Percentiles rank a stretch among this genome's conserved stretches.
Evolutionary conservation across 306 rosid genomes (phyloP).

Genomic region (Canavalia gladiata): DNA sequence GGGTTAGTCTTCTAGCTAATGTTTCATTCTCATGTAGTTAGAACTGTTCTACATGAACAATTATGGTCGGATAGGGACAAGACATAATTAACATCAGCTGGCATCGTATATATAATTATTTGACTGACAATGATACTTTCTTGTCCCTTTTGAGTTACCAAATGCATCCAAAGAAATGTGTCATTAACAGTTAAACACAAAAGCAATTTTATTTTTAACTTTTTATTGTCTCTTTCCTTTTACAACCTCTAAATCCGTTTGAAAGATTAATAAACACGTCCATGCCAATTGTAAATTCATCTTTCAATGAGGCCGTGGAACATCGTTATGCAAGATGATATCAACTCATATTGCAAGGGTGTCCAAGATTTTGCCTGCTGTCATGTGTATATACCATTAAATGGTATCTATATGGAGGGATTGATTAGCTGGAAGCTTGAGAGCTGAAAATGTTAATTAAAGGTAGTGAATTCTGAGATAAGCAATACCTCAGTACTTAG

Average conservation of each 20-base stretch:
- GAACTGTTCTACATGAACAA: constrained; percentile 4
- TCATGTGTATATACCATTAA: background rate
- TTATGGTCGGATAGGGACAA: constrained; percentile 37
- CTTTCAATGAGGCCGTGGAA: background rate
- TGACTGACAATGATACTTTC: constrained; percentile 36
- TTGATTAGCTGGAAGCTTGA: background rate
- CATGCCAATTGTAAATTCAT: background rate
- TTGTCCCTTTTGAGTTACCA: constrained; percentile 36
- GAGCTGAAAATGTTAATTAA: background rate
- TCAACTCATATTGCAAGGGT: too few species aligned
- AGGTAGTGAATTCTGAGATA: background rate
- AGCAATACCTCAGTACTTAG: background rate
- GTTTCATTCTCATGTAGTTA: background rate
- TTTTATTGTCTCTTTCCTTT: background rate
- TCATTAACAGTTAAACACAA: background rate
- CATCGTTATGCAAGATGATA: too few species aligned
- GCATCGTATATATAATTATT: constrained; percentile 32
- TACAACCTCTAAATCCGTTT: background rate
- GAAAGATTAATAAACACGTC: background rate
- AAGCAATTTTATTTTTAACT: background rate
- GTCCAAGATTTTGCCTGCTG: background rate
- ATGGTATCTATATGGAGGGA: background rate
- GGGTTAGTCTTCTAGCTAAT: background rate
- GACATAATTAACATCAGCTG: constrained; percentile 35
- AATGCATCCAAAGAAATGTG: background rate